Conservation (phyloP, 805 yeast genomes). For the Peterozyma toletana region DNA sequence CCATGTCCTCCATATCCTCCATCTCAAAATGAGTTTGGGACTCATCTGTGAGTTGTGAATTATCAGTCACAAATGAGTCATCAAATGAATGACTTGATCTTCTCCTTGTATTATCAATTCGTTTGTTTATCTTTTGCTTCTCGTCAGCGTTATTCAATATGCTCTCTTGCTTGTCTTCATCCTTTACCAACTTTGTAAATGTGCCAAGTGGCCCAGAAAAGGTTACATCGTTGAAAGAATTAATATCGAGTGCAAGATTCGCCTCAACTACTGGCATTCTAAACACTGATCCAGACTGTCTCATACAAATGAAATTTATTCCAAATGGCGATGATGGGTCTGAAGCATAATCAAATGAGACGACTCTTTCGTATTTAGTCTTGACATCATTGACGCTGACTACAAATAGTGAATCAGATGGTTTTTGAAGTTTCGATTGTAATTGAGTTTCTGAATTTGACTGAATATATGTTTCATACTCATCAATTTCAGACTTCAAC, state of each 20-base stretch:
- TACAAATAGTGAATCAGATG: slow-evolving; percentile 59
- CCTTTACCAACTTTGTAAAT: slow-evolving; percentile 32
- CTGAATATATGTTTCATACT: slow-evolving; percentile 14
- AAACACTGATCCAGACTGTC: slow-evolving; percentile 85
- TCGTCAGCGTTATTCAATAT: not conserved
- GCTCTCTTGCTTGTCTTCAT: slow-evolving; percentile 9
- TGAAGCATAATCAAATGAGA: slow-evolving; percentile 79
- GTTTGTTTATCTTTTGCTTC: not conserved
- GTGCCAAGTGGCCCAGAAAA: slow-evolving; percentile 55
- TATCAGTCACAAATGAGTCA: not conserved
- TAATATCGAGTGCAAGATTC: slow-evolving; percentile 55
- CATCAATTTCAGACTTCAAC: slow-evolving; percentile 14
- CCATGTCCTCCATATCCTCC: slow-evolving; percentile 17
- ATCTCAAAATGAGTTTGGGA: slow-evolving; percentile 19
- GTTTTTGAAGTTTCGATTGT: slow-evolving; percentile 14
- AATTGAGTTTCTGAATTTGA: slow-evolving; percentile 8
- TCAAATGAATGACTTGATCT: not conserved
- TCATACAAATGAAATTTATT: slow-evolving; percentile 73
- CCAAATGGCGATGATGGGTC: slow-evolving; percentile 39
- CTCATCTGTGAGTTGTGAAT: slow-evolving; percentile 2
- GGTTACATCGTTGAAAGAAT: slow-evolving; percentile 59
- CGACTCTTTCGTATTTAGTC: slow-evolving; percentile 74
- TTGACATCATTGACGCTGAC: slow-evolving; percentile 67
- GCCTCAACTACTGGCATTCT: slow-evolving; percentile 69
- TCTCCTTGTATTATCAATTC: not conserved